Conservation (phyloP, 768 basidiomycete genomes). For the Termitomyces bulborhizus region DNA sequence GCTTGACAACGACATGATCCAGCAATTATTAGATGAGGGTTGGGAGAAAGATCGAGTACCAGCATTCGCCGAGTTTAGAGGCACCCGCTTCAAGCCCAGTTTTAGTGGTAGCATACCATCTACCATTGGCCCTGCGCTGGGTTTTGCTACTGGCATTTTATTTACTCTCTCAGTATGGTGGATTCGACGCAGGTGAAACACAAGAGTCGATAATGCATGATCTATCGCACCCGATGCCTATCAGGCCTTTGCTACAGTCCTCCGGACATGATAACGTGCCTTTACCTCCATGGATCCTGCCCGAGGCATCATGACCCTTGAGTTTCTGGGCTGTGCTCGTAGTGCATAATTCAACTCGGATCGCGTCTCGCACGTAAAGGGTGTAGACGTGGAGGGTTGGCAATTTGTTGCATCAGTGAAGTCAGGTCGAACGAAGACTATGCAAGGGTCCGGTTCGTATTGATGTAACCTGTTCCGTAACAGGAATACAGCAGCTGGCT, state of each 20-base stretch:
- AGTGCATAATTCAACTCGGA: background rate
- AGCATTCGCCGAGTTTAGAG: slow-evolving; percentile 34
- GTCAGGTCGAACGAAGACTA: background rate
- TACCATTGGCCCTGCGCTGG: slow-evolving; percentile 24
- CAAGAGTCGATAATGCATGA: background rate
- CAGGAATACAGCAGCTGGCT: slow-evolving; percentile 78
- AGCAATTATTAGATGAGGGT: slow-evolving; percentile 68
- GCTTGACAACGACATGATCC: slow-evolving; percentile 63
- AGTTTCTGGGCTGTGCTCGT: background rate
- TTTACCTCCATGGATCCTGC: background rate
- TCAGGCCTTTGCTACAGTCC: background rate
- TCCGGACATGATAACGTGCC: background rate
- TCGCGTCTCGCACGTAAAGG: background rate
- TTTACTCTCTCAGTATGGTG: slow-evolving; percentile 20
- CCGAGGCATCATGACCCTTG: background rate
- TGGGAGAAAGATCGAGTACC: slow-evolving; percentile 68
- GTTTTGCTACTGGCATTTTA: slow-evolving; percentile 38
- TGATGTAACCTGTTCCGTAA: slow-evolving; percentile 88
- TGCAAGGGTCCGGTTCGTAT: slow-evolving; percentile 74
- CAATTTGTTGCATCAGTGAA: background rate
- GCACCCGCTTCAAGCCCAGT: slow-evolving; percentile 7
- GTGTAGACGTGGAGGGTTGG: background rate
- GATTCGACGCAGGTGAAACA: slow-evolving; percentile 23
- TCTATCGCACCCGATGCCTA: background rate
- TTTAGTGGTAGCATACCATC: slow-evolving; percentile 18